Base-by-base conservation (phyloP, 192 early-diverging fungal genomes). In the Backusella liffmaniae region DNA sequence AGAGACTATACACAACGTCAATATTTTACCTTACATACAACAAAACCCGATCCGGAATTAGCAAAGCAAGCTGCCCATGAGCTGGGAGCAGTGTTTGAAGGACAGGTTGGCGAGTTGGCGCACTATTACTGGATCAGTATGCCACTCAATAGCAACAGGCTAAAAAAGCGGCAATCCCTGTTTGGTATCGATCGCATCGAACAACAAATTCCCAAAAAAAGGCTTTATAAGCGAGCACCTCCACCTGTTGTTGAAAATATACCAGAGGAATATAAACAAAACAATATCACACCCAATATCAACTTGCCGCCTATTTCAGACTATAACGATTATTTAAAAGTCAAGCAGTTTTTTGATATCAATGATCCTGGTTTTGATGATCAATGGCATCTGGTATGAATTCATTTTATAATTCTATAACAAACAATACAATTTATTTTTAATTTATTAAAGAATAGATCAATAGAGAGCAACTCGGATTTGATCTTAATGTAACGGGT, bases 401-500 rank as follows among this genome's bases (percentile, higher is more conserved):
- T 37, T 4, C 26, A 16, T 29, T 59, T 5, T 18, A 18, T 30
- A 4, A 16, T 1, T 73, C 1, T 66, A 16, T 18, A 5, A 5
- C 8, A 15, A 67, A 15, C 8, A 15, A 67, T 56, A 23, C 37
- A 39, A 39, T 12, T 44, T 44, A 13, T 32, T 13, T 44, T 44
- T 44, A 16, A 16, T 44, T 35, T 37, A 62, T 37, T 32, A 73
- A 70, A 36, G 13, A 8, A 39, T 76, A 34, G 89, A 62, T 86
- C 3, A 90, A 90, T 77, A 74, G 78, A 5, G 42, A 74, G 1
- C 76, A 87, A 67, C 37, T 29, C 5, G 94, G 94, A 8, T 88
- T 94, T 83, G 97, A 99, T 82, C 86, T 99, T 46, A 99, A 99
- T 84, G 89, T 98, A 18, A 94, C 97, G 15, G 93, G 88, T 26